phyloP scores from a whole-genome alignment of 2,329 filamentous ascomycete species.

The Cladophialophora exuberans region DNA sequence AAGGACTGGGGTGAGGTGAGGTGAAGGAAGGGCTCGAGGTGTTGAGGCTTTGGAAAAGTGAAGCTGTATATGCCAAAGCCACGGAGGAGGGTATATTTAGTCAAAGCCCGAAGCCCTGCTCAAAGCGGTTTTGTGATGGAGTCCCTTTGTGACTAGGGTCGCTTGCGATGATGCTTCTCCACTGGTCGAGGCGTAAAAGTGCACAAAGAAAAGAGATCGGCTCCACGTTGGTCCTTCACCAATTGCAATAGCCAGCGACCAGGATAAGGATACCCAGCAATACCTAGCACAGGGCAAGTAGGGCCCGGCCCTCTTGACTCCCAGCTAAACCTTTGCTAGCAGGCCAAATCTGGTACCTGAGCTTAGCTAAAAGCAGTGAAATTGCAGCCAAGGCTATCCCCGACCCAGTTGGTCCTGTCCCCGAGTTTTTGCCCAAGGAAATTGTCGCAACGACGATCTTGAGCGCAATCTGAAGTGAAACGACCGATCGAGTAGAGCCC shows the following conservation, averaged over 20 bases:
- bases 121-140: not conserved
- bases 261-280: slow-evolving; percentile 8
- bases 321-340: too few relatives aligned
- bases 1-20: slow-evolving; percentile 20
- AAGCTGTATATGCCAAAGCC: not conserved
- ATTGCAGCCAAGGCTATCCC: slow-evolving; percentile 13
- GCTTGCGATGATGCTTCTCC: not conserved
- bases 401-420: slow-evolving; percentile 7
- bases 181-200: slow-evolving; percentile 2
- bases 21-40: slow-evolving; percentile 9
- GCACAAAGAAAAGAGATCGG: slow-evolving; percentile 12
- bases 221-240: slow-evolving; percentile 10
- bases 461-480: slow-evolving; percentile 29
- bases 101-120: not conserved
- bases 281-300: not conserved
- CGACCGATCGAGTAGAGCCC: slow-evolving; percentile 8
- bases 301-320: not conserved
- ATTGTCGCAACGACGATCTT: slow-evolving; percentile 22
- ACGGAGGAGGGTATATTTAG: slow-evolving; percentile 11
- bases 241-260: slow-evolving; percentile 7
- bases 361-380: slow-evolving; percentile 12
- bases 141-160: slow-evolving; percentile 7
- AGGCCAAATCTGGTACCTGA: slow-evolving; percentile 13
- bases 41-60: slow-evolving; percentile 11
- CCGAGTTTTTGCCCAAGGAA: slow-evolving; percentile 10